These are phyloP conservation scores for Backusella tuberculispora DNA, from an alignment of 192 early-diverging fungal species.

Conservation along the genomic window DNA sequence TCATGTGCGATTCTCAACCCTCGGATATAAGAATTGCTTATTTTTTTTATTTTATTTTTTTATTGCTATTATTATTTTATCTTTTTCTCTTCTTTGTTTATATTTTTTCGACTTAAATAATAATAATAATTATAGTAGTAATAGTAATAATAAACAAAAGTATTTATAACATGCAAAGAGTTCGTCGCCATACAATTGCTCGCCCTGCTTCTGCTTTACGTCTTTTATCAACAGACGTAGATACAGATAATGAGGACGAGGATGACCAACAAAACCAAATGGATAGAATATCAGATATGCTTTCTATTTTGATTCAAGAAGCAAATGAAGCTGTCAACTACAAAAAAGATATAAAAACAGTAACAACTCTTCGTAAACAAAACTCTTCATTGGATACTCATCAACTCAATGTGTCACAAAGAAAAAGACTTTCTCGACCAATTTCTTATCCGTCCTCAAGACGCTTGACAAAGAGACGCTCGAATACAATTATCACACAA, in stretches of 20 bases:
- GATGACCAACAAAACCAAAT: conserved; percentile 21
- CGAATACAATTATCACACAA: background rate
- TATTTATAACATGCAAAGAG: background rate
- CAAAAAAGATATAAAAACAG: background rate
- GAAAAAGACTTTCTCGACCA: background rate
- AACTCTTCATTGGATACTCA: background rate
- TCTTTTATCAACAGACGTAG: background rate
- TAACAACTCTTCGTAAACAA: background rate
- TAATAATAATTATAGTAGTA: conserved; percentile 3
- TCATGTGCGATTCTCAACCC: conserved; percentile 27
- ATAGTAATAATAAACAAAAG: background rate
- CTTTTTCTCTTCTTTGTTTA: conserved; percentile 10
- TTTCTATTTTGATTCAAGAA: conserved; percentile 39
- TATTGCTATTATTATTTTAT: background rate
- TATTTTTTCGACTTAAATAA: background rate
- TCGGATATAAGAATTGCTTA: background rate
- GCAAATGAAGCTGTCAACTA: conserved; percentile 36
- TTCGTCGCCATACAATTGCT: conserved; percentile 23
- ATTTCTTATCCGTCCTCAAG: conserved; percentile 5
- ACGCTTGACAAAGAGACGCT: background rate
- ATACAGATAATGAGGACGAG: conserved; percentile 21
- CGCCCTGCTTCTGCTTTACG: conserved; percentile 32
- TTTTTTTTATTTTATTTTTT: conserved; percentile 8
- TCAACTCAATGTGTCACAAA: background rate
- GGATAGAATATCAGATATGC: conserved; percentile 38